These are phyloP conservation scores for Scheffersomyces stipitis DNA, from an alignment of 805 yeast species.

Conservation along the genomic window DNA sequence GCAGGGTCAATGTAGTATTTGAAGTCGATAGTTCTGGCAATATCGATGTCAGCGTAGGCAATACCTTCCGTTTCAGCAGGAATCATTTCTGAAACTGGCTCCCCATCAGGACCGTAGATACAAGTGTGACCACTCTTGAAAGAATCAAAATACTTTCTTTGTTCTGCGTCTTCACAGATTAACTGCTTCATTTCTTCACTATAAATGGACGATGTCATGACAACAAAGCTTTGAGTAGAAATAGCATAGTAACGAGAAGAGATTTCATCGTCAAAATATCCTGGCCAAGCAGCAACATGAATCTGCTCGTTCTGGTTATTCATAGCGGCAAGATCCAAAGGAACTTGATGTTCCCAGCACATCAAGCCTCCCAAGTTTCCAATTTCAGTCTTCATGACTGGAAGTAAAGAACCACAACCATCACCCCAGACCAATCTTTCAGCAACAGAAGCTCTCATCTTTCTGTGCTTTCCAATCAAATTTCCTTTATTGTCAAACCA, in stretches of 20 bases:
- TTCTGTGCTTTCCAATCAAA: conserved; percentile 1
- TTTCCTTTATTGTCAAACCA: conserved; percentile 4
- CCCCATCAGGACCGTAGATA: neutral
- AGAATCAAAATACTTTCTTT: conserved; percentile 1
- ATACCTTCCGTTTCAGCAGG: neutral
- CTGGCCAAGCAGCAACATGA: neutral
- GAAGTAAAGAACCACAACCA: neutral
- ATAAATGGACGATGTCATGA: neutral
- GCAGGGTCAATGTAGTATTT: neutral
- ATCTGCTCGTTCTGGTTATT: neutral
- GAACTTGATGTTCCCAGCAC: neutral
- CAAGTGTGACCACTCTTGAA: neutral
- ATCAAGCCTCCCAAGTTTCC: neutral
- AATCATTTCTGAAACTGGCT: neutral
- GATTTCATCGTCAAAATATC: conserved; percentile 1
- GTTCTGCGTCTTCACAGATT: neutral
- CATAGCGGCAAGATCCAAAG: neutral
- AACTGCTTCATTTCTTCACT: neutral
- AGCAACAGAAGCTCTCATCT: neutral
- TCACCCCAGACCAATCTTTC: neutral
- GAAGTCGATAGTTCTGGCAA: neutral
- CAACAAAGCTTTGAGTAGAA: conserved; percentile 5
- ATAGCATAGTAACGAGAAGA: conserved; percentile 5
- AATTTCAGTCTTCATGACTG: neutral
- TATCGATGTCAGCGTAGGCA: neutral